Conservation (phyloP, 805 yeast species). For the Suhomyces pyralidae region DNA sequence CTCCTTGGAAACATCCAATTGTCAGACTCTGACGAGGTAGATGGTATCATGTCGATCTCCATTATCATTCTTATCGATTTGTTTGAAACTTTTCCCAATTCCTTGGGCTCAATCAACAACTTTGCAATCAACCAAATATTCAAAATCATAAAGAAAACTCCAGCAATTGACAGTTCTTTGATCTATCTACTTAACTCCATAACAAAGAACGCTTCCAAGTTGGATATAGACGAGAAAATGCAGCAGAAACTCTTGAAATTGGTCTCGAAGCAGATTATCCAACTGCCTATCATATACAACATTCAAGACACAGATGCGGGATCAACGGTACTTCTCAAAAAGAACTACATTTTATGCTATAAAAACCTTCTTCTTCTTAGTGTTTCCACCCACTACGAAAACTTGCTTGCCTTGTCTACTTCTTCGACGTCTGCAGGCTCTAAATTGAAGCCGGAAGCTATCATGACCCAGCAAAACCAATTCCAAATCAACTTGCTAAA, state of each 20-base stretch:
- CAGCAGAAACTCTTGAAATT: conserved; percentile 35
- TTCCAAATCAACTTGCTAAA: conserved; percentile 30
- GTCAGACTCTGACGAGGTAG: conserved; percentile 14
- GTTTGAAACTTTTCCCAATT: conserved; percentile 35
- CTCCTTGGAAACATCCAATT: conserved; percentile 26
- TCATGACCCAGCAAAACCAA: conserved; percentile 39
- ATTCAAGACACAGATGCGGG: conserved; percentile 10
- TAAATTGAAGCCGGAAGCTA: conserved; percentile 40
- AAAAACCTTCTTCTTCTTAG: conserved; percentile 33
- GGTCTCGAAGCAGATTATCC: conserved; percentile 25
- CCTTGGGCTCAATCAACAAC: conserved; percentile 32
- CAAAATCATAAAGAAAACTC: conserved; percentile 36
- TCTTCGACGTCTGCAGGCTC: conserved; percentile 34
- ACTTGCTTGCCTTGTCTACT: conserved; percentile 32
- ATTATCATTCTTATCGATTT: conserved; percentile 35
- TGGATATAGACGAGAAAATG: conserved; percentile 40
- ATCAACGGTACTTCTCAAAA: conserved; percentile 25
- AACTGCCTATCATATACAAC: conserved; percentile 17
- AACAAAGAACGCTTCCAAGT: conserved; percentile 32
- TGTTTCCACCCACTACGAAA: conserved; percentile 36
- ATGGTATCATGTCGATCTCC: conserved; percentile 20
- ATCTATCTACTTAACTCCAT: conserved; percentile 30
- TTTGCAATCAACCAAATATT: conserved; percentile 35
- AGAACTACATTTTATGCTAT: conserved; percentile 30
- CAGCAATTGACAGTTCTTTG: conserved; percentile 22